Base-by-base conservation (phyloP, 768 basidiomycete species). In the Calocybe gangraenosa region DNA sequence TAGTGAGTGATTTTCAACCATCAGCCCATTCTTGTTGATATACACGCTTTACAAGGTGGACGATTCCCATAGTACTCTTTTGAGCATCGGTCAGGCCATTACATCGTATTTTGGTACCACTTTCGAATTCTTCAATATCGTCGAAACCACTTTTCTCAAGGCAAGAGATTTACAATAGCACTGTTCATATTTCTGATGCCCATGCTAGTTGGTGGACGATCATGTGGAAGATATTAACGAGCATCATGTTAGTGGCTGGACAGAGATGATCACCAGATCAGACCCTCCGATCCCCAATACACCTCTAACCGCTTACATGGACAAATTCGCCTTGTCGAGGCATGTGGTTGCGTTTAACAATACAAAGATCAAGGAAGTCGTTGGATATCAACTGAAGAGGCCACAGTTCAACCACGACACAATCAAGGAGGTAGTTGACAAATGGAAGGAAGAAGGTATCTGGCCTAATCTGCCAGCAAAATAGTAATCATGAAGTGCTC, bases 211-310 rank as follows among this genome's bases (percentile, higher is more conserved):
- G 53, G 70, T 78, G 20, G 83, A 87, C 43, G 86, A 89, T 51
- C 62, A 76, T 32, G 76, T 90, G 6, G 87, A 91, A 57, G 86
- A 89, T 39, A 87, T 90, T 57, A 92, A 92, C 58, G 88, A 91
- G 58, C 77, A 81, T 38, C 90, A 93, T 57, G 85, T 90, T 23
- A 70, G 76, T 42, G 81, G 78, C 9, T 93, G 91, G 91, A 87
- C 82, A 7, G 75, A 87, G 59, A 89, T 93, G 84, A 74, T 90
- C 53, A 65, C 67, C 17, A 78, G 66, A 37, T 84, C 89, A 28
- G 75, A 78, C 31, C 87, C 87, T 19, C 84, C 84, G 2, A 71
- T 89, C 46, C 69, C 74, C 10, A 82, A 85, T 47, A 81, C 85
- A 0, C 87, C 84, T 1, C 64, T 92, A 49, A 78, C 72, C 15